A percentile compares a stretch with the other conserved stretches of the same genome.
phyloP scores from a whole-genome alignment of 371 early-diverging fungal species.

The Mucor piriformis region DNA sequence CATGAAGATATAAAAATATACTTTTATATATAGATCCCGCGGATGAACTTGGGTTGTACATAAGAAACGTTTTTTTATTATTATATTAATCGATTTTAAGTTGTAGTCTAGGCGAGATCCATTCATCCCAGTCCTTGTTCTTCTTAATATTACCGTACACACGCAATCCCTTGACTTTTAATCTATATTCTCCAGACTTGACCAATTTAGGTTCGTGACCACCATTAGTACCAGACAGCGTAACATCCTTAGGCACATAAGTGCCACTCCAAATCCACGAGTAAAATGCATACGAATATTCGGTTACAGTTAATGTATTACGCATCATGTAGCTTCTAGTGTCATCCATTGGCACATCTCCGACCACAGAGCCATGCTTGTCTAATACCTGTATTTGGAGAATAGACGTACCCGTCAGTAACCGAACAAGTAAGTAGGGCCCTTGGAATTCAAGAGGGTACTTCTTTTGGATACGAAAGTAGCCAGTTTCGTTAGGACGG shows the following conservation, averaged over 20 bases:
- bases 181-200: conserved; percentile 19
- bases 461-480: conserved; percentile 6
- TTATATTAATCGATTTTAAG: conserved; percentile 10
- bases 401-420: conserved; percentile 28
- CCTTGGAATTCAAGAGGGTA: neutral
- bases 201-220: neutral
- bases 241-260: conserved; percentile 25
- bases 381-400: conserved; percentile 25
- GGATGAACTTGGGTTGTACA: neutral
- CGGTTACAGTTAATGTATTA: conserved; percentile 16
- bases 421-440: conserved; percentile 23
- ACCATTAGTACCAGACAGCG: conserved; percentile 7
- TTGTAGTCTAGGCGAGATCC: conserved; percentile 27
- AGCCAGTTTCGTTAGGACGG: neutral
- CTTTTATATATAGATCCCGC: conserved; percentile 6
- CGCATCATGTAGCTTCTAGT: conserved; percentile 24
- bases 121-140: conserved; percentile 27
- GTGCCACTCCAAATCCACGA: conserved; percentile 31
- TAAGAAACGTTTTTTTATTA: no score
- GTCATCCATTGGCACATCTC: conserved; percentile 25
- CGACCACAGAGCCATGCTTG: conserved; percentile 13
- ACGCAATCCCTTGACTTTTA: conserved; percentile 21
- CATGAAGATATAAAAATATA: conserved; percentile 7
- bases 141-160: conserved; percentile 23
- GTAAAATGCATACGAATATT: conserved; percentile 17